Evolutionary conservation across 2,329 filamentous ascomycete genomes (phyloP), one percentile per base, ranked within the genome.

Genomic region (Chaetomium sp.): DNA sequence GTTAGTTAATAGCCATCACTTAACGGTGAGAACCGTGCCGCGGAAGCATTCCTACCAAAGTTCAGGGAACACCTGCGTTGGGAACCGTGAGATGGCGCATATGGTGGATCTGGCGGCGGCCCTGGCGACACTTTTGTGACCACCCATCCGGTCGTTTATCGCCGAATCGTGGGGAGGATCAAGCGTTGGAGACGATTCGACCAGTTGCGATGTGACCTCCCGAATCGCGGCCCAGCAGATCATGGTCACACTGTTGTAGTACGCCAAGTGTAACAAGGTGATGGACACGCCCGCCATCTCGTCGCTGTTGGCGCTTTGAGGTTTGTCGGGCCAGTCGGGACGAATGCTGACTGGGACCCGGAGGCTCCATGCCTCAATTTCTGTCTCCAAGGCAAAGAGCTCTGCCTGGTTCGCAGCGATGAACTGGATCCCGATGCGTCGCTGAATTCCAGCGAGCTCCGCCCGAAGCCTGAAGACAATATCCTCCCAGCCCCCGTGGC

Each of bases 321-420:
- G 23, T 16, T 51, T 23, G 23, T 27, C 49, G 6, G 23, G 49
- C 23, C 21, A 27, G 49, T 51, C 23, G 6, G 49, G 49, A 25
- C 49, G 49, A 29, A 51, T 51, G 13, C 13, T 25, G 23, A 27
- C 10, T 9, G 49, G 49, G 2, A 51, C 49, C 10, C 23, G 49
- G 49, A 51, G 23, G 49, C 23, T 51, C 49, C 49, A 51, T 51
- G 49, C 49, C 49, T 27, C 49, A 16, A 51, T 23, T 29, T 51
- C 49, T 12, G 49, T 19, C 49, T 51, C 49, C 13, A 51, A 16
- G 23, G 23, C 49, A 3, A 51, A 51, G 21, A 51, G 49, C 21
- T 27, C 49, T 19, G 49, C 23, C 49, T 51, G 49, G 10, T 25
- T 25, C 23, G 23, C 21, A 16, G 23, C 13, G 12, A 19, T 3